A percentile compares a stretch with the other conserved stretches of the same genome.
phyloP scores from a whole-genome alignment of 139 green algal species.

The Chlorella sp. region DNA sequence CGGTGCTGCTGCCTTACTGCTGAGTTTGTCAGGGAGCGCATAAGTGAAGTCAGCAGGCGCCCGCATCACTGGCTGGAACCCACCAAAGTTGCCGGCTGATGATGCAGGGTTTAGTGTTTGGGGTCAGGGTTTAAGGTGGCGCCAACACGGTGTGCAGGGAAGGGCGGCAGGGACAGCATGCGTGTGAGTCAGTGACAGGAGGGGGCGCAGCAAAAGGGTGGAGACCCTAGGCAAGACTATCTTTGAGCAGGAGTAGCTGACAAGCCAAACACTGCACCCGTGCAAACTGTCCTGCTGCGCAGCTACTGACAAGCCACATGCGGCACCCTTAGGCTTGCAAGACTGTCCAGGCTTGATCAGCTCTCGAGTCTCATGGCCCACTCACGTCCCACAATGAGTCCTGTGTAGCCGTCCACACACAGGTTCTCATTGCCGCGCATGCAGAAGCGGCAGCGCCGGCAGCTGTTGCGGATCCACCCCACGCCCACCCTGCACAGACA shows the following conservation, averaged over 20 bases:
- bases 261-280: not conserved
- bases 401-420: slow-evolving; percentile 37
- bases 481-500: slow-evolving; percentile 41
- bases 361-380: too few species aligned
- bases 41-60: slow-evolving; percentile 11
- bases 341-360: too few species aligned
- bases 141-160: not conserved
- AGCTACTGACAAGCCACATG: not conserved
- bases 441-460: slow-evolving; percentile 43
- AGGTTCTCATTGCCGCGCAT: slow-evolving; percentile 45
- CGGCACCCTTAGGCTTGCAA: not conserved
- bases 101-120: too few species aligned
- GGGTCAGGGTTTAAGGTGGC: too few species aligned
- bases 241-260: not conserved
- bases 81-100: slow-evolving; percentile 26
- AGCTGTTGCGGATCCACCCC: slow-evolving; percentile 45
- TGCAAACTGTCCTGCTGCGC: not conserved
- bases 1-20: slow-evolving; percentile 10
- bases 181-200: not conserved
- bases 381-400: too few species aligned
- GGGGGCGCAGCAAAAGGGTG: not conserved
- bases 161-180: not conserved
- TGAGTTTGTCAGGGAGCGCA: slow-evolving; percentile 14
- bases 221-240: not conserved
- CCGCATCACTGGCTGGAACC: slow-evolving; percentile 27